Evolutionary conservation across 2,329 filamentous ascomycete genomes (phyloP).

Genomic region (Aspergillus pseudotamarii): DNA sequence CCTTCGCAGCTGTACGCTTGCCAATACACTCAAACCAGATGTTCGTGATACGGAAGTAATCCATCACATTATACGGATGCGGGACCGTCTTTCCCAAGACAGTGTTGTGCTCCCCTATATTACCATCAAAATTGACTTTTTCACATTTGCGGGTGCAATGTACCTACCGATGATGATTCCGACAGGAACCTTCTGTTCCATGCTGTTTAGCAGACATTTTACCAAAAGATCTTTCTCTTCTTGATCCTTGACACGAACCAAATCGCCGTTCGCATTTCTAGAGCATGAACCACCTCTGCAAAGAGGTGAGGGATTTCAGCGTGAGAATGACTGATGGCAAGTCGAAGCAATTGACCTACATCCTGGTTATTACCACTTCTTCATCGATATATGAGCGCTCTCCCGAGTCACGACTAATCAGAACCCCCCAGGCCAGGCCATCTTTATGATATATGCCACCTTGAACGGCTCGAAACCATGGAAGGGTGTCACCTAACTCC

Average conservation of each 20-base stretch:
- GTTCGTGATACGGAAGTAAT: slow-evolving; percentile 68
- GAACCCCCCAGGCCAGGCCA: slow-evolving; percentile 57
- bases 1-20: slow-evolving; percentile 52
- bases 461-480: slow-evolving; percentile 65
- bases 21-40: slow-evolving; percentile 66
- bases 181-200: slow-evolving; percentile 53
- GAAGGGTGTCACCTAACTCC: slow-evolving; percentile 64
- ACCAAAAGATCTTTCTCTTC: slow-evolving; percentile 39
- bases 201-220: slow-evolving; percentile 50
- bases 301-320: slow-evolving; percentile 19
- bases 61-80: slow-evolving; percentile 66
- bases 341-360: slow-evolving; percentile 49
- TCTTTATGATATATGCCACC: slow-evolving; percentile 59
- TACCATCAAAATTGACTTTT: slow-evolving; percentile 30
- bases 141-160: not conserved
- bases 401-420: slow-evolving; percentile 60
- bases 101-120: slow-evolving; percentile 54
- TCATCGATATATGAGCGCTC: slow-evolving; percentile 60
- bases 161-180: slow-evolving; percentile 57
- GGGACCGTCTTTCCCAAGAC: slow-evolving; percentile 55
- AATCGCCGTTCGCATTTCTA: slow-evolving; percentile 50
- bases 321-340: not conserved
- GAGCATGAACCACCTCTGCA: slow-evolving; percentile 57
- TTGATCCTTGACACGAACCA: slow-evolving; percentile 53
- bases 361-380: slow-evolving; percentile 65